These are phyloP conservation scores for Pinus albicaulis DNA, from an alignment of 75 land plant genomes.

Conservation along the genomic window DNA sequence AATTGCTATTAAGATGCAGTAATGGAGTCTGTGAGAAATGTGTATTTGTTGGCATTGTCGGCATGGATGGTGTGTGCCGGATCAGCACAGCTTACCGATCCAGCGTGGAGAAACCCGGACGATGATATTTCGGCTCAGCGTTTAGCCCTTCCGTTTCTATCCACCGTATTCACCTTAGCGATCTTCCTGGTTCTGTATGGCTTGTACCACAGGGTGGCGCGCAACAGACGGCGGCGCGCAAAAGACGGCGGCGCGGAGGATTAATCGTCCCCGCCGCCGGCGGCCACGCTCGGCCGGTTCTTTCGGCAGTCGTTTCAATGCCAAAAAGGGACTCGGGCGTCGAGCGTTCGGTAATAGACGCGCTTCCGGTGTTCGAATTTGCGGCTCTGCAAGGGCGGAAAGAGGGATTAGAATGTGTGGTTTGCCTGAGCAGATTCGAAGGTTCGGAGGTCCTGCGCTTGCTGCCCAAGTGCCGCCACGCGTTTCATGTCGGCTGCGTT, in stretches of 20 bases:
- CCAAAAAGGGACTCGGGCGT: slow-evolving; percentile 63
- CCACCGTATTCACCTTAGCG: slow-evolving; percentile 80
- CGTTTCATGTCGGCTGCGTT: slow-evolving; percentile 89
- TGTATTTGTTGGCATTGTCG: too few relatives aligned
- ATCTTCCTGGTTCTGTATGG: slow-evolving; percentile 75
- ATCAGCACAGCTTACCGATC: too few relatives aligned
- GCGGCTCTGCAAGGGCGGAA: slow-evolving; percentile 64
- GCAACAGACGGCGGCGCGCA: not conserved
- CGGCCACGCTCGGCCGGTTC: not conserved
- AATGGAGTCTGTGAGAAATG: too few relatives aligned
- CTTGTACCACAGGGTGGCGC: slow-evolving; percentile 56
- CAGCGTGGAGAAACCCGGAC: too few relatives aligned
- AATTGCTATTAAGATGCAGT: too few relatives aligned
- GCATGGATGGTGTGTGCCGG: too few relatives aligned
- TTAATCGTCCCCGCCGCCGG: not conserved
- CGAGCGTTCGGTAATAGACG: slow-evolving; percentile 60
- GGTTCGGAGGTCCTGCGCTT: slow-evolving; percentile 61
- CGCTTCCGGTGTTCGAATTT: slow-evolving; percentile 82
- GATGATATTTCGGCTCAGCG: too few relatives aligned
- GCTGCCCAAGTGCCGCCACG: slow-evolving; percentile 93
- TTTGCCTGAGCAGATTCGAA: slow-evolving; percentile 70
- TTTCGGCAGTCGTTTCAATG: not conserved
- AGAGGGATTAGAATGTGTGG: slow-evolving; percentile 94
- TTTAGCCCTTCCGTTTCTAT: slow-evolving; percentile 38
- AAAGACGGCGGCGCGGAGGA: slow-evolving; percentile 1